These are phyloP conservation scores for Pochonia chlamydosporia DNA, from an alignment of 2,329 filamentous ascomycete species.

Conservation along the genomic window DNA sequence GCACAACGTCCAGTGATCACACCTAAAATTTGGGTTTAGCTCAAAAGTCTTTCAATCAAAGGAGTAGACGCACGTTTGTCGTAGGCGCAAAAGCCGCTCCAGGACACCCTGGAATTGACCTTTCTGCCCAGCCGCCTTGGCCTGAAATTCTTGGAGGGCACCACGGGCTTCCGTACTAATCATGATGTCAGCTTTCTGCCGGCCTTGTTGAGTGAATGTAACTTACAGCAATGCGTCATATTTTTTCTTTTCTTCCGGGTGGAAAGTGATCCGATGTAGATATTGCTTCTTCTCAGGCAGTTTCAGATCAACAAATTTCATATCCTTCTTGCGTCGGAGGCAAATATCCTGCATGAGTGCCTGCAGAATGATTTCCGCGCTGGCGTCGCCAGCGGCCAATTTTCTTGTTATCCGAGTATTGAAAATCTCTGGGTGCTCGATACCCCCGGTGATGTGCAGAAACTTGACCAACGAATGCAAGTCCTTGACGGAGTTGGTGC, in stretches of 20 bases:
- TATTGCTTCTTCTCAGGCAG: slow-evolving; percentile 74
- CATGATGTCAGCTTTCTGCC: slow-evolving; percentile 15
- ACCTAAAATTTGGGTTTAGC: slow-evolving; percentile 35
- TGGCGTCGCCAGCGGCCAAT: slow-evolving; percentile 49
- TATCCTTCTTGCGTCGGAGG: slow-evolving; percentile 77
- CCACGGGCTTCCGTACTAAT: slow-evolving; percentile 66
- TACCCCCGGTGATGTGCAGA: slow-evolving; percentile 66
- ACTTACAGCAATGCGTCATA: slow-evolving; percentile 67
- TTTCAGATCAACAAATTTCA: slow-evolving; percentile 79
- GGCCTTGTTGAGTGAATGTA: background rate
- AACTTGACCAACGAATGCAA: slow-evolving; percentile 77
- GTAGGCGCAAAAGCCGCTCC: slow-evolving; percentile 74
- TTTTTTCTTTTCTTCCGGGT: slow-evolving; percentile 66
- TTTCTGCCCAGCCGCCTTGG: slow-evolving; percentile 33
- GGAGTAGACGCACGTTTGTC: slow-evolving; percentile 54
- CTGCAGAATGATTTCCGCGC: slow-evolving; percentile 62
- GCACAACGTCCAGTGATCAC: slow-evolving; percentile 83
- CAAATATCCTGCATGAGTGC: slow-evolving; percentile 76
- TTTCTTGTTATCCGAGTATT: slow-evolving; percentile 58
- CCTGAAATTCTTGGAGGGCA: slow-evolving; percentile 56
- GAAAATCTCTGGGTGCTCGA: slow-evolving; percentile 69
- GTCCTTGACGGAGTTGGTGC: slow-evolving; percentile 74
- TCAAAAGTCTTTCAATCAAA: background rate
- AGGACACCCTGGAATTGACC: slow-evolving; percentile 68
- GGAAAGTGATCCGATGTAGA: slow-evolving; percentile 68